Conservation (phyloP, 2,329 filamentous ascomycete species). For the Hymenoscyphus linearis region DNA sequence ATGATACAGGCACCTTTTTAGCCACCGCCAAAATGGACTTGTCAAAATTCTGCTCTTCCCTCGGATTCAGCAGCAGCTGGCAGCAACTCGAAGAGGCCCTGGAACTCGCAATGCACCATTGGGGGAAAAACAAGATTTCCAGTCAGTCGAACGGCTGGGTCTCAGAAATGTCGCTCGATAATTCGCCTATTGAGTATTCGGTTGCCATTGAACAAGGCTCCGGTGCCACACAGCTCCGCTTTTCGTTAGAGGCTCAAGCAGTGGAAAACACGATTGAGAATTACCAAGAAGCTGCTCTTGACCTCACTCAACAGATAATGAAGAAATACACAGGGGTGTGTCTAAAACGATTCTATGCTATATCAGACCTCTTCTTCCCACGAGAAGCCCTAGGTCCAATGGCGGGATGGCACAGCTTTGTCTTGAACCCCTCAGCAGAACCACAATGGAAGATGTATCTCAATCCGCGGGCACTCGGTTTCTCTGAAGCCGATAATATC, state of each 20-base stretch:
- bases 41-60: background rate
- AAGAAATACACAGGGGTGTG: background rate
- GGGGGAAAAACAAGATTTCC: background rate
- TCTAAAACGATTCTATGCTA: background rate
- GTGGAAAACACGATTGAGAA: background rate
- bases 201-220: background rate
- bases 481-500: background rate
- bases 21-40: background rate
- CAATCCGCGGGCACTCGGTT: background rate
- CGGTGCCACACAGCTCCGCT: background rate
- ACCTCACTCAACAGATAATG: background rate
- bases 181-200: background rate
- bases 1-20: background rate
- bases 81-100: too few relatives aligned
- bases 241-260: background rate
- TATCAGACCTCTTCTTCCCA: background rate
- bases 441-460: background rate
- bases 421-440: background rate
- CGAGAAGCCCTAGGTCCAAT: background rate
- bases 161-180: background rate
- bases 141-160: background rate
- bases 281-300: background rate
- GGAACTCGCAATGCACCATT: background rate
- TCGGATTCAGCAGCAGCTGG: background rate
- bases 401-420: background rate